Conservation (phyloP, 371 early-diverging fungal species). For the Thermomucor indicae-seudaticae region DNA sequence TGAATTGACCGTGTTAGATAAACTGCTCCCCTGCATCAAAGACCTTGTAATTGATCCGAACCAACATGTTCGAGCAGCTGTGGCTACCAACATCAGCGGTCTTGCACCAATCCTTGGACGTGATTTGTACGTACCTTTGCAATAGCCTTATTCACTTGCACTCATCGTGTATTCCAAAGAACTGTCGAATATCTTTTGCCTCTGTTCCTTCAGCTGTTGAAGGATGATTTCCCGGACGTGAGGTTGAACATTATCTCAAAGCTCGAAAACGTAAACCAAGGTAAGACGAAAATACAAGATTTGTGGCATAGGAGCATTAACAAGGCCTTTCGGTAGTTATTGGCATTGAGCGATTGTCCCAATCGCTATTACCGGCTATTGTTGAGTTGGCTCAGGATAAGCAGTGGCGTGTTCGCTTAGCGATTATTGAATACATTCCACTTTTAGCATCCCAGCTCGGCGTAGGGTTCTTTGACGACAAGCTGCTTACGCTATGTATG, state of each 20-base stretch:
- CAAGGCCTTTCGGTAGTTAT: slow-evolving; percentile 60
- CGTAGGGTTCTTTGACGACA: slow-evolving; percentile 94
- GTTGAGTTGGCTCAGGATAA: slow-evolving; percentile 98
- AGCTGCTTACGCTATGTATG: slow-evolving; percentile 90
- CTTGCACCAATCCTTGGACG: slow-evolving; percentile 93
- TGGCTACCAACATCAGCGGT: slow-evolving; percentile 93
- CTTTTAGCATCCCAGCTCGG: slow-evolving; percentile 94
- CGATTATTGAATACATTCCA: slow-evolving; percentile 97
- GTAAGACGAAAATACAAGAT: slow-evolving; percentile 38
- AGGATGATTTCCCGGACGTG: slow-evolving; percentile 96
- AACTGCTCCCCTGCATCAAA: slow-evolving; percentile 88
- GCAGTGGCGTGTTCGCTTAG: slow-evolving; percentile 98
- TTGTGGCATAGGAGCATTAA: no score
- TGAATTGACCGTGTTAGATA: slow-evolving; percentile 70
- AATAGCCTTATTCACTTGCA: background rate
- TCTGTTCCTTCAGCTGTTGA: slow-evolving; percentile 90
- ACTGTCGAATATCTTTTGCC: slow-evolving; percentile 95
- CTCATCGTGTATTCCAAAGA: slow-evolving; percentile 18
- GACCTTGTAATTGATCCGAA: slow-evolving; percentile 93
- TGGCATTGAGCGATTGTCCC: slow-evolving; percentile 95
- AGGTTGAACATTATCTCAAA: slow-evolving; percentile 97
- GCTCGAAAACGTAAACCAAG: slow-evolving; percentile 89
- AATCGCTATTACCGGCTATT: slow-evolving; percentile 95
- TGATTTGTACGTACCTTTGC: slow-evolving; percentile 80
- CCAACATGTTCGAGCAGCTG: slow-evolving; percentile 93